Percentiles rank a stretch among this genome's conserved stretches.
Evolutionary conservation across 2,329 filamentous ascomycete genomes (phyloP).

Genomic region (Nemania sp.): DNA sequence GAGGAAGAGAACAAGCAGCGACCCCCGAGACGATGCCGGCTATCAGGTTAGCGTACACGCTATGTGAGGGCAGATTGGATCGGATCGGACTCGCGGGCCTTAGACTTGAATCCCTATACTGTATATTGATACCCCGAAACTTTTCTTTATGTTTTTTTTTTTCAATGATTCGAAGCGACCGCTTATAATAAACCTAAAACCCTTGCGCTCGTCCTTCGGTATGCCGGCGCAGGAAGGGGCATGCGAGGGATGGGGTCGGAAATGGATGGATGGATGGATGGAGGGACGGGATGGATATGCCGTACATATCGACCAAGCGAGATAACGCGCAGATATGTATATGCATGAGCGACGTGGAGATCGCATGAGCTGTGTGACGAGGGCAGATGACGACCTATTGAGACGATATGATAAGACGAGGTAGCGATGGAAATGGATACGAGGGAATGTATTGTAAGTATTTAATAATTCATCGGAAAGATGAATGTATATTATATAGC

Average conservation of each 20-base stretch:
- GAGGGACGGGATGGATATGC: not conserved
- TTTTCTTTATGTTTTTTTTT: constrained; percentile 6
- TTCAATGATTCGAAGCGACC: not conserved
- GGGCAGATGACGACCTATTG: not conserved
- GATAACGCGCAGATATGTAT: not conserved
- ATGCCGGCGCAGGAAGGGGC: not conserved
- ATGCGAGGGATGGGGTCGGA: not conserved
- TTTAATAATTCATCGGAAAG: not conserved
- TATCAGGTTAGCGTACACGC: not conserved
- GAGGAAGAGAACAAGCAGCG: not conserved
- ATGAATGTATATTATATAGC: not conserved
- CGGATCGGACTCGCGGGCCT: too few species aligned
- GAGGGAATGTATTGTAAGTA: not conserved
- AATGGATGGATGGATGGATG: not conserved
- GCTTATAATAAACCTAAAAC: not conserved
- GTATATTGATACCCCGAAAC: constrained; percentile 5
- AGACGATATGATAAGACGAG: not conserved
- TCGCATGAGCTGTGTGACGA: not conserved
- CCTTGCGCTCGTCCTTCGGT: not conserved
- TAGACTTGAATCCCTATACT: not conserved
- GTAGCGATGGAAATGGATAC: not conserved
- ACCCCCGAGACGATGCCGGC: not conserved
- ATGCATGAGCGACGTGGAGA: not conserved
- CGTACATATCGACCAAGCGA: not conserved
- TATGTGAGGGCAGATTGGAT: not conserved